Conservation (phyloP, 208 protist species). For the Leishmania mexicana region DNA sequence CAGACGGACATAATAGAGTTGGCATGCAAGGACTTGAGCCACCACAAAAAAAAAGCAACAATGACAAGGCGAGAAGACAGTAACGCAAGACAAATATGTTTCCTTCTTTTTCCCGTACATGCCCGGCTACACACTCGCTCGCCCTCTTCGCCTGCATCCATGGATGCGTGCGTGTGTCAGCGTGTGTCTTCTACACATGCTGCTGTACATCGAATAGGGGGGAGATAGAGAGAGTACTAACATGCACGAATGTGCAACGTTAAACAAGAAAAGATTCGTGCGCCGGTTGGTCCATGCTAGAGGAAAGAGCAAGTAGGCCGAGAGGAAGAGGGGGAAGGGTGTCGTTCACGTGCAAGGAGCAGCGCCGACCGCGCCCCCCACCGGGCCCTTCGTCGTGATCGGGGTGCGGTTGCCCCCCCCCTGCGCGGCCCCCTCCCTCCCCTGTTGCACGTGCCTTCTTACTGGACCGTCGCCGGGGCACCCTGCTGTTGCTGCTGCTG, state of each 20-base stretch:
- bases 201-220: slow-evolving; percentile 7
- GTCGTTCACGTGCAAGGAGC: background rate
- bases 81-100: background rate
- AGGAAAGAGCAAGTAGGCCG: background rate
- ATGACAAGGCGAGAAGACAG: background rate
- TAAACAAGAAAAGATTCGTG: background rate
- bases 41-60: background rate
- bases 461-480: background rate
- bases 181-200: slow-evolving; percentile 21
- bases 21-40: background rate
- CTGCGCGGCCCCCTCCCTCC: background rate
- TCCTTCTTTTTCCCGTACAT: too few species aligned
- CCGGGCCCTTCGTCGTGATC: background rate
- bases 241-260: background rate
- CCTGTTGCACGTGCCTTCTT: background rate
- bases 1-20: background rate
- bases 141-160: background rate
- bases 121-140: background rate
- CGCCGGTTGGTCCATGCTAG: background rate
- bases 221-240: background rate
- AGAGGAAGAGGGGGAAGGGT: background rate
- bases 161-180: background rate
- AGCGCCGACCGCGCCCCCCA: background rate
- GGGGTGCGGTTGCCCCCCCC: background rate
- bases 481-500: slow-evolving; percentile 43